Percentiles rank a stretch among this genome's conserved stretches.
Conservation (phyloP, 768 basidiomycete species). For the Hygrocybe coccinea region DNA sequence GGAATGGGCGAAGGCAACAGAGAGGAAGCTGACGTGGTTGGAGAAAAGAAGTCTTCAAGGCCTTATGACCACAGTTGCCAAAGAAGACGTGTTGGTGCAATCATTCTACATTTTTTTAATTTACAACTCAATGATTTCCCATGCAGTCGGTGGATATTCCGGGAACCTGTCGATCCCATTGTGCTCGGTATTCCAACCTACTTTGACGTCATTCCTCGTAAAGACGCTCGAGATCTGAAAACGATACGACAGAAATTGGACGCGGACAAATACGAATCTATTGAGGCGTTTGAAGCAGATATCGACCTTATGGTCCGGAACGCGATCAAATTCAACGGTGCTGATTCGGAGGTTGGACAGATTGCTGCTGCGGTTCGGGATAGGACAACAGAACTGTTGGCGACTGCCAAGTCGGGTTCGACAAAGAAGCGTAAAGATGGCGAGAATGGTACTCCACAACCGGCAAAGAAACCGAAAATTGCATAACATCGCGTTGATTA, state of each 20-base stretch:
- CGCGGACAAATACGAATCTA: conserved; percentile 71
- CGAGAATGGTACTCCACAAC: conserved; percentile 59
- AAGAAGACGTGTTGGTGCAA: conserved; percentile 59
- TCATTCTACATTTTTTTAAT: conserved; percentile 6
- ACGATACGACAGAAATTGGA: conserved; percentile 81
- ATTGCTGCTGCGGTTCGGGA: conserved; percentile 49
- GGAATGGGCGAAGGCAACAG: conserved; percentile 79
- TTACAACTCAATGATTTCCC: conserved; percentile 1
- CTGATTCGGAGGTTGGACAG: conserved; percentile 71
- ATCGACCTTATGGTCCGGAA: conserved; percentile 84
- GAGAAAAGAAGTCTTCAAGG: conserved; percentile 78
- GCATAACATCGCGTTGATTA: not conserved
- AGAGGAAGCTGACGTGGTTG: conserved; percentile 65
- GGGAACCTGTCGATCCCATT: conserved; percentile 85
- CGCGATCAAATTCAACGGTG: conserved; percentile 84
- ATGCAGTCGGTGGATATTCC: conserved; percentile 69
- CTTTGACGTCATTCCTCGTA: conserved; percentile 76
- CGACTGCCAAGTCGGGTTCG: conserved; percentile 42
- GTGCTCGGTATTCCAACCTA: conserved; percentile 81
- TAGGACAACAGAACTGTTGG: conserved; percentile 52
- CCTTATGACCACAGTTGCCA: conserved; percentile 61
- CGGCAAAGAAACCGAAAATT: conserved; percentile 63
- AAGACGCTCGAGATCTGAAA: conserved; percentile 80
- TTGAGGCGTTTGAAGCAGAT: conserved; percentile 80
- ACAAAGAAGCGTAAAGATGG: conserved; percentile 73